A percentile compares a stretch with the other conserved stretches of the same genome.
These are phyloP conservation scores for Pythium brachiatum DNA, from an alignment of 352 stramenopile genomes.

Conservation along the genomic window DNA sequence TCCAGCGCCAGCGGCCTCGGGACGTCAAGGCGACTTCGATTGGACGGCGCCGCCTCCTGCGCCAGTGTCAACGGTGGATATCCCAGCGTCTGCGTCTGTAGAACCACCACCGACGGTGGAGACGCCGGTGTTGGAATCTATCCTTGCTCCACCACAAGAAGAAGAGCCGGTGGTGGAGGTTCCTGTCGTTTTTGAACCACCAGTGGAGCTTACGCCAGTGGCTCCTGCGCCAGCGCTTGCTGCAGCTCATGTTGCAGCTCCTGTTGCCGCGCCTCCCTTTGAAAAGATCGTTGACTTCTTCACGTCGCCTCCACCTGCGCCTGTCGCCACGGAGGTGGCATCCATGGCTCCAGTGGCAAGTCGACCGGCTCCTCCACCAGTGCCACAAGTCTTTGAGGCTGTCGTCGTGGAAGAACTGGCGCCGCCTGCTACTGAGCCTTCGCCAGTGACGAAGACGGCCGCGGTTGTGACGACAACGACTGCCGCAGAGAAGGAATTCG, in stretches of 20 bases:
- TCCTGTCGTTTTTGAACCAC: not conserved
- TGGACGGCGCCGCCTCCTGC: not conserved
- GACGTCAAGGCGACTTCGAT: not conserved
- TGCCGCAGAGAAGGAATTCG: not conserved
- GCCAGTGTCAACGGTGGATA: not conserved
- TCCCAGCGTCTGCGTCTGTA: not conserved
- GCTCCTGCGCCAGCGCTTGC: not conserved
- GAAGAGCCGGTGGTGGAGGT: not conserved
- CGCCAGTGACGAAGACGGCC: not conserved
- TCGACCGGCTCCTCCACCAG: not conserved
- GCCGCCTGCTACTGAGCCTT: not conserved
- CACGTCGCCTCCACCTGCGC: conserved; percentile 1
- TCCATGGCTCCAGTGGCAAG: not conserved
- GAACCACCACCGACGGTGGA: not conserved
- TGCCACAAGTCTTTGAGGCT: not conserved
- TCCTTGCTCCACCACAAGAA: not conserved
- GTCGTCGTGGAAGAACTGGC: not conserved
- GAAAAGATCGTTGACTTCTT: not conserved
- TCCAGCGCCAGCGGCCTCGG: not conserved
- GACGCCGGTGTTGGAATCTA: not conserved
- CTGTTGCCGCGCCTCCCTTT: not conserved
- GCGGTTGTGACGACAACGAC: not conserved
- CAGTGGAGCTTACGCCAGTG: not conserved
- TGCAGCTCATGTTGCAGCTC: not conserved
- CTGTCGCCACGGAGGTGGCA: not conserved